phyloP scores from a whole-genome alignment of 371 early-diverging fungal species.

The Thermomucor indicae-seudaticae region DNA sequence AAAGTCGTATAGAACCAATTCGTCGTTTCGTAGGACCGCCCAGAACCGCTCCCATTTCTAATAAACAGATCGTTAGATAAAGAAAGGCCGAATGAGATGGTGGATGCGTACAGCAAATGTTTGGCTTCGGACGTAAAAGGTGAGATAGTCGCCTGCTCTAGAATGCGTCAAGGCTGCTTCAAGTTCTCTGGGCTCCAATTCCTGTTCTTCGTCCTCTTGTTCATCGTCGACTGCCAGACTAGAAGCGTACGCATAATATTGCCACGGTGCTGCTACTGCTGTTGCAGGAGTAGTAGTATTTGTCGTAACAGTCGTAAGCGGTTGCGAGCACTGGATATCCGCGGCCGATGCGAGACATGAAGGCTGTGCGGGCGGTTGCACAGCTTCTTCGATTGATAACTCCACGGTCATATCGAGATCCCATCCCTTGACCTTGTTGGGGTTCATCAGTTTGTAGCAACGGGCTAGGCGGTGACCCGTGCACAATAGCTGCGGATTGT shows the following conservation, averaged over 20 bases:
- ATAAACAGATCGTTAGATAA: neutral
- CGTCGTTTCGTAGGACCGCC: slow-evolving; percentile 13
- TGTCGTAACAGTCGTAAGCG: neutral
- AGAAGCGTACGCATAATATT: slow-evolving; percentile 6
- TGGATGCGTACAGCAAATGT: slow-evolving; percentile 22
- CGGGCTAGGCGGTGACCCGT: neutral
- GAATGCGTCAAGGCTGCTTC: slow-evolving; percentile 9
- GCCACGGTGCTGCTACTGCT: slow-evolving; percentile 10
- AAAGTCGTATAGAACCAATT: slow-evolving; percentile 13
- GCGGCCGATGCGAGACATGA: no score
- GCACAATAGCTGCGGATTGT: neutral
- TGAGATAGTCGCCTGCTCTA: slow-evolving; percentile 24
- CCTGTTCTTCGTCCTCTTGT: slow-evolving; percentile 1
- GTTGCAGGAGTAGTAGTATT: neutral
- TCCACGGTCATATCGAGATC: slow-evolving; percentile 8
- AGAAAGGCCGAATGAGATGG: neutral
- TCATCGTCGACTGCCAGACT: neutral
- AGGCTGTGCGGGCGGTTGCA: neutral
- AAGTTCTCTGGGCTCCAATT: neutral
- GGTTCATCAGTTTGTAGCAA: slow-evolving; percentile 7
- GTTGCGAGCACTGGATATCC: no score
- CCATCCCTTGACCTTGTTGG: slow-evolving; percentile 8
- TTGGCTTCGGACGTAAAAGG: slow-evolving; percentile 26
- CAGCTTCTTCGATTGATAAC: neutral
- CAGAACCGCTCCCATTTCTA: slow-evolving; percentile 26